Percentiles rank a stretch among this genome's conserved stretches.
Conservation (phyloP, 768 basidiomycete species). For the Tremella fuciformis region DNA sequence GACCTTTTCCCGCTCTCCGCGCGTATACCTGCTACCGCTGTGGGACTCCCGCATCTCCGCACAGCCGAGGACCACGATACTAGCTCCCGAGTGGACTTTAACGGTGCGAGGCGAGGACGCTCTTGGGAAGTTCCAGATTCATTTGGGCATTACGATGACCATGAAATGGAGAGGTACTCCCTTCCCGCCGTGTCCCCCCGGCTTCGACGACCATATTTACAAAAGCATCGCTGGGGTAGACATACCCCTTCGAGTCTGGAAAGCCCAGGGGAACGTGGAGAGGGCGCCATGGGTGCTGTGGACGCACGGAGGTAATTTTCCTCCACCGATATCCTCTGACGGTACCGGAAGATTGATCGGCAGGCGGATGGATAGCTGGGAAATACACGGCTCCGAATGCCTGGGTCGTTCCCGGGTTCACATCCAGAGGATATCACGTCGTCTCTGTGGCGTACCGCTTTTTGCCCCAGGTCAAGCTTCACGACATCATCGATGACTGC, state of each 20-base stretch:
- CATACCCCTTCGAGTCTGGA: conserved; percentile 16
- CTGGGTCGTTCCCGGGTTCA: conserved; percentile 26
- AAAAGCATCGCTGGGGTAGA: conserved; percentile 15
- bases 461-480: conserved; percentile 18
- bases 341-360: no score
- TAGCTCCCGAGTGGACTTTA: no score
- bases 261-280: conserved; percentile 6
- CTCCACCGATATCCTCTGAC: no score
- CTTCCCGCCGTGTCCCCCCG: conserved; percentile 2
- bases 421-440: conserved; percentile 20
- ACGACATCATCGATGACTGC: conserved; percentile 15
- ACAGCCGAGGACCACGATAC: no score
- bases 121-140: no score
- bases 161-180: no score
- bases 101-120: no score
- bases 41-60: no score
- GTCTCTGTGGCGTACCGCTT: conserved; percentile 27
- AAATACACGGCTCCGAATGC: background rate
- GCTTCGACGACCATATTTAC: conserved; percentile 17
- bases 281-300: conserved; percentile 16
- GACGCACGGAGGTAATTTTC: conserved; percentile 23
- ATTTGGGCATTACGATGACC: no score
- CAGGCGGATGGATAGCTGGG: no score
- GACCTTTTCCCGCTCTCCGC: no score
- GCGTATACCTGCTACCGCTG: no score